Evolutionary conservation across 805 yeast species (phyloP).

Genomic region (Suhomyces emberorum): DNA sequence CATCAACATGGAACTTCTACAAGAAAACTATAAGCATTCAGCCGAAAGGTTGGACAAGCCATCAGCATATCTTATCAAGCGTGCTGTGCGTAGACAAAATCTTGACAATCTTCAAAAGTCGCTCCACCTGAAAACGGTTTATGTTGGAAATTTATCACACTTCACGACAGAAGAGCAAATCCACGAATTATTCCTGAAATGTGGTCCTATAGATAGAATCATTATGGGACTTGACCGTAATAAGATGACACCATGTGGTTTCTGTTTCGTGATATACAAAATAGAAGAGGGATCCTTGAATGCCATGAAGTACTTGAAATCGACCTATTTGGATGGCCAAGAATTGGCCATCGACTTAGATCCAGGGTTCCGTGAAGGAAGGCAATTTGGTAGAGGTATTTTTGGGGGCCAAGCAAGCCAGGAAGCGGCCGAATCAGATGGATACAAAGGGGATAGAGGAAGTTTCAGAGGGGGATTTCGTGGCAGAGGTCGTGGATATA

Average conservation of each 20-base stretch:
- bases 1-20: conserved; percentile 33
- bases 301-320: conserved; percentile 78
- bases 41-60: conserved; percentile 70
- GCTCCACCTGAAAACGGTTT: conserved; percentile 68
- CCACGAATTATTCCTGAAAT: conserved; percentile 77
- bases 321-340: conserved; percentile 81
- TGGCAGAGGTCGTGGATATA: conserved; percentile 18
- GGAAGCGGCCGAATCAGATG: conserved; percentile 39
- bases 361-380: conserved; percentile 93
- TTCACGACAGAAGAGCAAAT: conserved; percentile 95
- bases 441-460: conserved; percentile 36
- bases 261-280: conserved; percentile 84
- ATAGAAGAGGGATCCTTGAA: conserved; percentile 68
- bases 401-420: conserved; percentile 90
- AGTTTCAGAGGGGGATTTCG: conserved; percentile 35
- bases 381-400: conserved; percentile 92
- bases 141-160: conserved; percentile 87
- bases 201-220: conserved; percentile 74
- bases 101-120: conserved; percentile 65
- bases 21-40: conserved; percentile 55
- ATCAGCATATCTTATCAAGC: conserved; percentile 61
- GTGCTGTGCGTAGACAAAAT: conserved; percentile 53
- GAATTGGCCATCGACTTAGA: conserved; percentile 84
- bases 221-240: conserved; percentile 94
- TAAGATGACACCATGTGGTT: conserved; percentile 93